Evolutionary conservation across 805 yeast species (phyloP), one percentile per base, ranked within the genome.

Genomic region (Wickerhamiella brachini): DNA sequence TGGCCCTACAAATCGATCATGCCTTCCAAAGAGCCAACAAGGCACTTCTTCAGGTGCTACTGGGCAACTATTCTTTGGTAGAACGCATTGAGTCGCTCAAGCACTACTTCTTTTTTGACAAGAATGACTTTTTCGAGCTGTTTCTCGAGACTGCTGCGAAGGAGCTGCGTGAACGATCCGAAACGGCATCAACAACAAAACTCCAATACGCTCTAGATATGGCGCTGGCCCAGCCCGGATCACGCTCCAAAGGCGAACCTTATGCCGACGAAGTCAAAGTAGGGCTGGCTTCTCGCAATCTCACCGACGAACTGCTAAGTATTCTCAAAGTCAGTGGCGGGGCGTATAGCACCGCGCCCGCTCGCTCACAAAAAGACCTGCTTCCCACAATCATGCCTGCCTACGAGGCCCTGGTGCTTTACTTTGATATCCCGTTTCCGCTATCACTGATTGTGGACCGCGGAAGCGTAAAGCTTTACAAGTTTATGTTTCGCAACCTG

Each of bases 381-480:
- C 26, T 5, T 15, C 12, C 34, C 4, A 13, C 20, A 18, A 17
- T n/a, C 9, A 37, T 63, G 24, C 56, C 59, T 2, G 71, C 68
- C 3, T 49, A 59, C 8, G 64, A 64, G 49, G 69, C 68, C 0
- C 47, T 71, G 34, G 68, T 68, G 54, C 59, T 71, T 22, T 71
- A 69, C 44, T 65, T 68, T 52, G 55, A 55, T 38, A 62, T 89
- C 21, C 96, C 97, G 2, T 93, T 86, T 62, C 99, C 99, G 0
- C 66, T 87, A 47, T 87, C 87, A 59, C 70, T 90, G 23, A 71
- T 93, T 0, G 68, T 87, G 0, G 79, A 84, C 17, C 76, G 80
- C 50, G 82, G 87, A 15, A 78, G 81, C 23, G 69, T 86, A 17
- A 74, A 80, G 47, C 86, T 93, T 55, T 87, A 83, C 61, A 95